These are phyloP conservation scores for Eugenia klotzschiana DNA, from an alignment of 441 rosid genomes.

Conservation along the genomic window DNA sequence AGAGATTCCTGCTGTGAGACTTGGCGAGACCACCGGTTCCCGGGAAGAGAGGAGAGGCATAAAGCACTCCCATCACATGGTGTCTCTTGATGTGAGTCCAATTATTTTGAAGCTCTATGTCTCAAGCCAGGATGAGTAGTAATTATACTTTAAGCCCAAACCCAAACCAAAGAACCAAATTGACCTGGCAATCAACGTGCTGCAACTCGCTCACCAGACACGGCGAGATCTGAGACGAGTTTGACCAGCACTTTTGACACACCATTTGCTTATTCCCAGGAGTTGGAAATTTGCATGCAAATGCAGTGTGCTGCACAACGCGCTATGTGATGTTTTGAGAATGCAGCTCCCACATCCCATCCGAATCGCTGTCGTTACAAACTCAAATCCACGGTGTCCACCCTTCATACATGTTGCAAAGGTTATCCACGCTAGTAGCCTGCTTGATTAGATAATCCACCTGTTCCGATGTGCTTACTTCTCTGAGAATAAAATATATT, in stretches of 20 bases:
- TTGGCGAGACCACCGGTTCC: not conserved
- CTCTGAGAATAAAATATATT: slow-evolving; percentile 23
- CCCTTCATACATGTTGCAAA: slow-evolving; percentile 99
- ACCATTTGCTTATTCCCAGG: not conserved
- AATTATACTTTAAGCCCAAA: not conserved
- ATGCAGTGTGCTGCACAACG: not conserved
- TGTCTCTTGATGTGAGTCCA: not conserved
- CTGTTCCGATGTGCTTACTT: slow-evolving; percentile 58
- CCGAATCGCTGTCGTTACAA: not conserved
- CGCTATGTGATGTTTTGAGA: not conserved
- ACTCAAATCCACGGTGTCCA: slow-evolving; percentile 98
- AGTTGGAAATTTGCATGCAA: not conserved
- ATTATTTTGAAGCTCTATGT: not conserved
- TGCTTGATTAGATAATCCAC: slow-evolving; percentile 85
- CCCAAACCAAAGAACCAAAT: not conserved
- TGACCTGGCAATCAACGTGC: not conserved
- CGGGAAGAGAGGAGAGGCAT: not conserved
- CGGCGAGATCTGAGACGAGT: not conserved
- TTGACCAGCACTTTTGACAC: not conserved
- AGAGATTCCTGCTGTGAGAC: not conserved
- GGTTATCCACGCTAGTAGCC: slow-evolving; percentile 74
- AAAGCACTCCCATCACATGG: not conserved
- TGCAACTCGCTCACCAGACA: not conserved
- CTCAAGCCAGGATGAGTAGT: not conserved
- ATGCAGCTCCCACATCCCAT: not conserved